Evolutionary conservation across 2,329 filamentous ascomycete genomes (phyloP), one percentile per base, ranked within the genome.

Genomic region (Massarina eburnea): DNA sequence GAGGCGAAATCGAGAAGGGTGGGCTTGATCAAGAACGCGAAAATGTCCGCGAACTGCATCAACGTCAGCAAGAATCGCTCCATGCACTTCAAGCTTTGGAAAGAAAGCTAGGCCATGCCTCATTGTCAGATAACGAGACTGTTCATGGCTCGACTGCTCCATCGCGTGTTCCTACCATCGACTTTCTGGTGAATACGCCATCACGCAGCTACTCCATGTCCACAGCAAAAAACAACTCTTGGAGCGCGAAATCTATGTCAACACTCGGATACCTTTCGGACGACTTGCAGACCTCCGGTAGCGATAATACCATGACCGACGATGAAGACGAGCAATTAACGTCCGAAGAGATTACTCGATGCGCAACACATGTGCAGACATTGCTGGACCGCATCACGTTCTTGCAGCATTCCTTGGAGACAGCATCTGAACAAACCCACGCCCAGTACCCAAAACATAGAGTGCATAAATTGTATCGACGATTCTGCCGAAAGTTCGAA

Each of bases 401-500:
- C 4, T 46, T 66, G 1, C 61, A 64, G 30, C 41, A 51, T 9
- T 43, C 33, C 8, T 48, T 56, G 8, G 39, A 52, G 14, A 26
- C 19, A 17, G 20, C 32, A 14, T 32, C 34, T 15, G 21, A 24
- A 3, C 30, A 49, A 8, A 17, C 52, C 1, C 26, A 21, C 3
- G 15, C 20, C 1, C 37, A 37, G 0, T 45, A 43, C 19, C 45
- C 43, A 1, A 59, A 50, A 27, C 47, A 37, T 29, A 46, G 46
- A 4, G 49, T 65, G 8, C 45, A 48, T 8, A 64, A 59, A 38
- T 22, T 58, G 1, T 65, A 62, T 45, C 51, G 46, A 18, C 54
- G 58, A 8, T 65, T 65, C 19, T 59, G 59, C 37, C 49, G 42
- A 8, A 53, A 54, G 8, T 61, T 63, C 24, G 61, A 62, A 29